Evolutionary conservation across 2,329 filamentous ascomycete species (phyloP), one percentile per base, ranked within the genome.

Genomic region (Penicillium brevicompactum): DNA sequence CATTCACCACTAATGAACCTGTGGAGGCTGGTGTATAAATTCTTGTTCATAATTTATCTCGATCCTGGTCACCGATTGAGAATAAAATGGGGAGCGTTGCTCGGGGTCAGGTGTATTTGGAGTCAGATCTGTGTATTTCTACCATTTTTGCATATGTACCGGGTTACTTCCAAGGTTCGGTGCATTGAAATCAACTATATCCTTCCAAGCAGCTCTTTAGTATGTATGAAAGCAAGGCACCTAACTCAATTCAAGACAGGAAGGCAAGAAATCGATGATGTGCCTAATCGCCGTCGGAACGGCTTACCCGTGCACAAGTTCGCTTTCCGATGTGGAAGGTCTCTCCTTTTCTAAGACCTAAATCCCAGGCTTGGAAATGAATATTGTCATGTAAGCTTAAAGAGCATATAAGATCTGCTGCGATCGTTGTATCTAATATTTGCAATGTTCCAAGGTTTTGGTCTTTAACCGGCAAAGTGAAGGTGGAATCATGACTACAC

Each of bases 1-100:
- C 89, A 0, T 75, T 77, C 45, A 58, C 61, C 47, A 63, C 69
- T 46, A 50, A 54, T 45, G 54, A 53, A 45, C 42, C 54, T 34
- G 44, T 41, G 31, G 59, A 59, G 54, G 53, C 53, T 46, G 62
- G 63, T 60, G 55, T 62, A 63, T 64, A 64, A 63, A 59, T 51
- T 45, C 13, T 41, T 51, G 47, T 55, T 55, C 52, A 51, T 51
- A 55, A 51, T 49, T 49, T n/a, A 47, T 53, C 47, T 54, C 49
- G 49, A 43, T 43, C 49, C 52, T 45, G 51, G 46, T 47, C 49
- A 32, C 37, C 18, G 37, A 18, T 46, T 43, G 49, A 46, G 42
- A 51, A 21, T 53, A 41, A 53, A 58, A 63, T 60, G 52, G 47
- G 47, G 52, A 55, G 58, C 59, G 55, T 59, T 60, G 53, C 46